Conservation (phyloP, 1,284 basidiomycete species). For the Pisolithus thermaeus region DNA sequence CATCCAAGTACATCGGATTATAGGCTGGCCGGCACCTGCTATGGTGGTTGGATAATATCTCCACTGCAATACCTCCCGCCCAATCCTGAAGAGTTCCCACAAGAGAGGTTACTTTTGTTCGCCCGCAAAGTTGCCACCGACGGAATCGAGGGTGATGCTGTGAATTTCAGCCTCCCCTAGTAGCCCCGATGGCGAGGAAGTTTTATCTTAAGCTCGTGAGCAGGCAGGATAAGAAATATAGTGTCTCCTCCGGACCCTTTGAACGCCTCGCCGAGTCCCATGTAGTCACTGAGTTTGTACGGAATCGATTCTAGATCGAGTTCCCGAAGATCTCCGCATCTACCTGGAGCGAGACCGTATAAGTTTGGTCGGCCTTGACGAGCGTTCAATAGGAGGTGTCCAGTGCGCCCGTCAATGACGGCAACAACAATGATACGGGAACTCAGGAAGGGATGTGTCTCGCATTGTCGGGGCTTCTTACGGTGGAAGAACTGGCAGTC, state of each 20-base stretch:
- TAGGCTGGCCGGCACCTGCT: not conserved
- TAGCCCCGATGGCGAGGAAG: not conserved
- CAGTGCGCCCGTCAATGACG: not conserved
- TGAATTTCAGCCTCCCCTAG: too few species aligned
- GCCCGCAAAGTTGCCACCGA: not conserved
- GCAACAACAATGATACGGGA: not conserved
- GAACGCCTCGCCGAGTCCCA: not conserved
- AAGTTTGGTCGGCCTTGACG: not conserved
- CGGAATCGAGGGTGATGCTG: not conserved
- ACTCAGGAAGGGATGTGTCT: not conserved
- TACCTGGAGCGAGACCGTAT: not conserved
- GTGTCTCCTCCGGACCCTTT: constrained; percentile 1
- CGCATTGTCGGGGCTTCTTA: not conserved
- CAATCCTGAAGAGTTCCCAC: not conserved
- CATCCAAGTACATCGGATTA: not conserved
- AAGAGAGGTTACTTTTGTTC: not conserved
- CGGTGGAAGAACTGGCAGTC: not conserved
- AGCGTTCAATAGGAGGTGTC: not conserved
- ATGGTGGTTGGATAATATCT: not conserved
- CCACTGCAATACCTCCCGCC: not conserved
- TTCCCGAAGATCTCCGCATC: not conserved
- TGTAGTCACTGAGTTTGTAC: not conserved
- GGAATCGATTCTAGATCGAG: not conserved
- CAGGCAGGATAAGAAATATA: constrained; percentile 4
- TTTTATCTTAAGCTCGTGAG: constrained; percentile 1